Conservation (phyloP, 352 stramenopile species). For the Globisporangium irregulare region DNA sequence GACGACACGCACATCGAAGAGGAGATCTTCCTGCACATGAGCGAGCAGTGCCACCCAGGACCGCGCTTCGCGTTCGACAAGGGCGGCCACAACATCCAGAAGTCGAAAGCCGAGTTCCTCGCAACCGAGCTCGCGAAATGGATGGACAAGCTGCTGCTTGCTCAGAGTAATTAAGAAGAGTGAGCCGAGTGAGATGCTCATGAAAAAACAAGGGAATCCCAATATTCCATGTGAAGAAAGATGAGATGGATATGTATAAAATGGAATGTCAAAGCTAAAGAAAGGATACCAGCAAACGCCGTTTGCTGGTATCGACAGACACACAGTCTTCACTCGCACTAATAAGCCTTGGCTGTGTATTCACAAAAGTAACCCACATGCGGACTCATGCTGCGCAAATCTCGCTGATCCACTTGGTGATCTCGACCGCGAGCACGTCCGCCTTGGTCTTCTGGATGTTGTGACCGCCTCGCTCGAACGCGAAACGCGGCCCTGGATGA, state of each 20-base stretch:
- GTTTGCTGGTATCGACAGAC: too few relatives aligned
- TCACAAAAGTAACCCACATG: neutral
- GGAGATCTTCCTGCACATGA: conserved; percentile 44
- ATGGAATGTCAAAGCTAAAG: too few relatives aligned
- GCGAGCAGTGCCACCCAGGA: conserved; percentile 25
- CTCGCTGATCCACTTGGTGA: conserved; percentile 8
- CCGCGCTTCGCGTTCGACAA: conserved; percentile 44
- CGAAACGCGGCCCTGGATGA: conserved; percentile 32
- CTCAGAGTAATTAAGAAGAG: neutral
- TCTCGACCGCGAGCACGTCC: neutral
- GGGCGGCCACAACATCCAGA: conserved; percentile 76
- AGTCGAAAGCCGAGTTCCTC: conserved; percentile 49
- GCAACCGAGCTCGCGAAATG: conserved; percentile 38
- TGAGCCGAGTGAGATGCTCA: neutral
- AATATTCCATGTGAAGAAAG: too few relatives aligned
- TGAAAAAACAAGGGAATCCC: neutral
- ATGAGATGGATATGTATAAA: too few relatives aligned
- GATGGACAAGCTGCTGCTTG: conserved; percentile 22
- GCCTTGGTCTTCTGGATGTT: conserved; percentile 78
- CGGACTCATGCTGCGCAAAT: neutral
- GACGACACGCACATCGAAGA: conserved; percentile 64
- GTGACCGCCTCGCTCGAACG: conserved; percentile 52
- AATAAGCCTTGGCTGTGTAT: neutral
- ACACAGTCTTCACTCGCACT: neutral
- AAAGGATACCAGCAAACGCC: too few relatives aligned